These are phyloP conservation scores for Pythium phragmitis DNA, from an alignment of 352 stramenopile species.

Conservation along the genomic window DNA sequence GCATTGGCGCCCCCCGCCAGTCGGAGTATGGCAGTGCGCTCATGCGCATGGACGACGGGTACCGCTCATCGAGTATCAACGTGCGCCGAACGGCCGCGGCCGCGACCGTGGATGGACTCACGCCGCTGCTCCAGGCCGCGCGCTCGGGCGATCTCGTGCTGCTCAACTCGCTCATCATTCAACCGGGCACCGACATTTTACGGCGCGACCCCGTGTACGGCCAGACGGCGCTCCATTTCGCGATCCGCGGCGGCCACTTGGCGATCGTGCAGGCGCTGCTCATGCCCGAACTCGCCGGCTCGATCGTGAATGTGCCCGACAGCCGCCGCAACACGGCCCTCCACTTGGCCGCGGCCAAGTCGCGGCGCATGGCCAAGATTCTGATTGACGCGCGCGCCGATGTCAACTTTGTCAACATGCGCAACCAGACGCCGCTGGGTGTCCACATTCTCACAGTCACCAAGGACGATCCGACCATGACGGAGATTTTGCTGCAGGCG, in stretches of 20 bases:
- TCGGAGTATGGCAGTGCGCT: conserved; percentile 67
- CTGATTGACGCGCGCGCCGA: conserved; percentile 70
- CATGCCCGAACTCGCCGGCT: conserved; percentile 51
- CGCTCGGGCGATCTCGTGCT: conserved; percentile 63
- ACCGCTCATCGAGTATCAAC: conserved; percentile 33
- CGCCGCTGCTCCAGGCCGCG: conserved; percentile 64
- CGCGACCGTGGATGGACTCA: conserved; percentile 50
- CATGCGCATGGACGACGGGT: conserved; percentile 76
- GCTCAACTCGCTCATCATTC: conserved; percentile 53
- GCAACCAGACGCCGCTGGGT: conserved; percentile 68
- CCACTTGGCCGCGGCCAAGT: conserved; percentile 76
- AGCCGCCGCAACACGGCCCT: conserved; percentile 76
- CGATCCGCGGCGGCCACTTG: conserved; percentile 81
- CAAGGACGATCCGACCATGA: conserved; percentile 71
- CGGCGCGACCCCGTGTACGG: conserved; percentile 70
- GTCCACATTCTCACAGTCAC: conserved; percentile 80
- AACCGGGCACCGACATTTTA: conserved; percentile 57
- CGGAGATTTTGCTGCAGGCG: conserved; percentile 79
- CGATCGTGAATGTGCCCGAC: conserved; percentile 74
- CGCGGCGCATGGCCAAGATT: conserved; percentile 80
- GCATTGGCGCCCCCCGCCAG: conserved; percentile 23
- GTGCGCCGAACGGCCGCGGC: conserved; percentile 33
- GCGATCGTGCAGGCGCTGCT: conserved; percentile 70
- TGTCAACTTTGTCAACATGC: conserved; percentile 60
- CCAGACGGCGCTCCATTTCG: conserved; percentile 81